Base-by-base conservation (phyloP, 768 basidiomycete species). In the Boletus bicolor region DNA sequence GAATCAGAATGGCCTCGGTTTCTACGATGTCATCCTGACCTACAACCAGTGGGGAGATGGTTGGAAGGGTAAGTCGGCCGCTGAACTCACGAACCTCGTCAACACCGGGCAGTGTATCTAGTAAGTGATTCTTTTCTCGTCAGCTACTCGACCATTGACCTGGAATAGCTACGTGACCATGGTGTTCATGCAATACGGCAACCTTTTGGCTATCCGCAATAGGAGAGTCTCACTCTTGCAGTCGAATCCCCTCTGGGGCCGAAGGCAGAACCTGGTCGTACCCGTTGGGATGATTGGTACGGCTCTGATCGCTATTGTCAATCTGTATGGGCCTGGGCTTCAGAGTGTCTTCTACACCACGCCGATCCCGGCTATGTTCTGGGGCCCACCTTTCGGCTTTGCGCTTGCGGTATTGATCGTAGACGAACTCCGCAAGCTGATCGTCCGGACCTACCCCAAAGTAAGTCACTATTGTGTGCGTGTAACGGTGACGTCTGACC, bases 211-310 rank as follows among this genome's bases (percentile, higher is more conserved):
- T 10, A 72, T 75, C 21, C 76, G 78, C 3, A 79, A 78, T 64
- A 68, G 77, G 51, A 73, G 77, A 47, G 69, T 79, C 0, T 79
- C 77, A 0, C 63, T 79, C 7, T 52, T 79, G 38, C 66, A 73
- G 15, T 76, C 76, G 30, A 77, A 78, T 46, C 77, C 77, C 0
- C 66, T 79, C 32, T 77, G 79, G 74, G 77, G 77, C 11, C 77
- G 77, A 7, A 75, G 78, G 37, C 68, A 59, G n/a, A 81, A 81
- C 57, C 54, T 74, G 15, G 57, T 71, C 21, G 73, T 77, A 5
- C 70, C 71, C 2, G 24, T 66, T 4, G 72, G 73, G 5, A 79
- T 79, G 73, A 41, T 69, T 54, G 69, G 65, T 2, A 79, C 79
- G 14, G 71, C 70, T 15, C 62, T 81, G 28, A 73, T 81, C 51